Evolutionary conservation across 805 yeast species (phyloP), one percentile per base, ranked within the genome.

Genomic region (Yamadazyma endophytica): DNA sequence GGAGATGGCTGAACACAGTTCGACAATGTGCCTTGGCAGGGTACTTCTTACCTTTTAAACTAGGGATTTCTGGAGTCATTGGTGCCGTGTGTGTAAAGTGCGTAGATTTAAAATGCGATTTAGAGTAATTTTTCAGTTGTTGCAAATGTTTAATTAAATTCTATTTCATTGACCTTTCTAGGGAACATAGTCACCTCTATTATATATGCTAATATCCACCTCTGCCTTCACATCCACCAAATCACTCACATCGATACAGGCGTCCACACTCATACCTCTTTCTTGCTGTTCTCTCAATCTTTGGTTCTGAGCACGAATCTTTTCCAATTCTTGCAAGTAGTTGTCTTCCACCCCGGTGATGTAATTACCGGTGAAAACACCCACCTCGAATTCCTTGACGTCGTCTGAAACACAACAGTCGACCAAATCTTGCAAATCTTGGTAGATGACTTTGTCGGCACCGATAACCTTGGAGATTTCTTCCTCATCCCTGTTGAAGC

Each of bases 311-410:
- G 90, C 94, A 54, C 98, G 73, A 36, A 86, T 76, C 42, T 70
- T 68, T 59, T 89, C 97, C 41, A 92, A 73, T 54, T 84, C 89
- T 43, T 75, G 76, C 36, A 92, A 59, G 56, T 90, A 89, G 28
- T 75, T 75, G 49, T 83, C 82, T 57, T 87, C 96, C 26, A 79
- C 82, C 32, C 97, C 97, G n/a, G 98, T 92, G 38, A 90, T 79
- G 57, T 92, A 92, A 39, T 78, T 62, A 29, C 98, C 98, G 8
- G 95, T 92, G 60, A 92, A 92, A 9, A 92, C 98, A 56, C 98
- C 98, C 32, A 86, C 89, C 64, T 92, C 98, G 49, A 88, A 92
- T 23, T 80, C 74, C 16, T 68, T 64, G 37, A 83, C 66, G 11
- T 50, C 33, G 9, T 50, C 66, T 3, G 75, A 61, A 39, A 65